Evolutionary conservation across 306 rosid species (phyloP).

Genomic region (Parietaria judaica): DNA sequence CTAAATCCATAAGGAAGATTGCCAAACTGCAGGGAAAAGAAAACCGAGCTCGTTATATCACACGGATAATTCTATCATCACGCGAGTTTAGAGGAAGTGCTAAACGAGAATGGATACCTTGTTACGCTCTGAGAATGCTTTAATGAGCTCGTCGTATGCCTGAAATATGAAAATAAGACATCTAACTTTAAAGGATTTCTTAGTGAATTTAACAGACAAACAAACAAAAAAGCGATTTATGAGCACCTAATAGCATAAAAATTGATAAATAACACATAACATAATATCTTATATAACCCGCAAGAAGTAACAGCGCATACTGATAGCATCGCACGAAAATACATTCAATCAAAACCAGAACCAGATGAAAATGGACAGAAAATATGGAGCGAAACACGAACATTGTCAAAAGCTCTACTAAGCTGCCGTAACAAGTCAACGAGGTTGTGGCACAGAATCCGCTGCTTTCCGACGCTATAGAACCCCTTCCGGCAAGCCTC

Average conservation of each 20-base stretch:
- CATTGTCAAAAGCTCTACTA: constrained; percentile 86
- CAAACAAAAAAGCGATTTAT: background rate
- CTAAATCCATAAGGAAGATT: constrained; percentile 92
- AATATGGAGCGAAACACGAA: constrained; percentile 22
- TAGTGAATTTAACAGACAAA: background rate
- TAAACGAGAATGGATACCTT: constrained; percentile 40
- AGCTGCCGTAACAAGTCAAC: constrained; percentile 86
- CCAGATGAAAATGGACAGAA: background rate
- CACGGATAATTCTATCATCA: constrained; percentile 2
- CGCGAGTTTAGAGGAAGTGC: constrained; percentile 5
- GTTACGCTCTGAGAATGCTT: constrained; percentile 82
- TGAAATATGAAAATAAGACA: constrained; percentile 28
- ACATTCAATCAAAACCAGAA: background rate
- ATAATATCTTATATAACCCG: background rate
- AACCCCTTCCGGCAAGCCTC: constrained; percentile 91
- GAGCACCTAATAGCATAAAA: background rate
- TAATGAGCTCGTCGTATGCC: constrained; percentile 80
- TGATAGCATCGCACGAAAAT: background rate
- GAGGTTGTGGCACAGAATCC: constrained; percentile 72
- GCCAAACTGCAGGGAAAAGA: constrained; percentile 57
- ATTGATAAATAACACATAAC: background rate
- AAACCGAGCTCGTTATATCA: constrained; percentile 11
- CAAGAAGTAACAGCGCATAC: background rate
- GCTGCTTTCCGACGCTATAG: constrained; percentile 70
- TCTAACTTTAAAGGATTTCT: background rate